These are phyloP conservation scores for Fonsecaea pugnacius DNA, from an alignment of 2,329 filamentous ascomycete genomes.

Conservation along the genomic window DNA sequence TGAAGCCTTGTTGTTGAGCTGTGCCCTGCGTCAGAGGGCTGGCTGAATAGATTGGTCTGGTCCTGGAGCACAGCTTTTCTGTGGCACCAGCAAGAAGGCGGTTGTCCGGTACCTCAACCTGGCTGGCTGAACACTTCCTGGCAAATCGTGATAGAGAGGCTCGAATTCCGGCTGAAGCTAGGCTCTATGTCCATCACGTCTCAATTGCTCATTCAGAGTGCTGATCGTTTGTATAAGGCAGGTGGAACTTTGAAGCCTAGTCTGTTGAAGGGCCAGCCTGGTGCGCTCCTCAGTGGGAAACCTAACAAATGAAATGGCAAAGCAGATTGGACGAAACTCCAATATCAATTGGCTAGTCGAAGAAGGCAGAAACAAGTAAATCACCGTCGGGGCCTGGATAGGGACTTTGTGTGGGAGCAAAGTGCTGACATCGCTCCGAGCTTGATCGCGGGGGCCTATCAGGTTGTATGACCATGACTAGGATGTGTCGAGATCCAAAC, in stretches of 20 bases:
- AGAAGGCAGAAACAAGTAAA: too few species aligned
- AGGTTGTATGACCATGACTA: too few species aligned
- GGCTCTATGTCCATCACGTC: not conserved
- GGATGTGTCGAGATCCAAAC: too few species aligned
- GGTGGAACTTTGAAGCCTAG: not conserved
- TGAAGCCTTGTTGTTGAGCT: not conserved
- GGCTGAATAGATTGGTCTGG: not conserved
- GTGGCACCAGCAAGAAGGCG: not conserved
- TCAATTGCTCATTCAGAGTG: not conserved
- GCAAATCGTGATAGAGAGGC: not conserved
- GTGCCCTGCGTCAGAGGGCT: not conserved
- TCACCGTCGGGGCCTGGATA: too few species aligned
- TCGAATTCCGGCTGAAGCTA: not conserved
- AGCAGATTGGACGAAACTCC: too few species aligned
- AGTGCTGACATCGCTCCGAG: too few species aligned
- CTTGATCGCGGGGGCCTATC: too few species aligned
- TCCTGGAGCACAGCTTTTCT: not conserved
- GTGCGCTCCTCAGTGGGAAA: not conserved
- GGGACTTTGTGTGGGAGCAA: too few species aligned
- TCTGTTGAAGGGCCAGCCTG: not conserved
- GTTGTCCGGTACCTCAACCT: not conserved
- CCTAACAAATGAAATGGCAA: not conserved
- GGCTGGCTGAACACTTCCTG: not conserved
- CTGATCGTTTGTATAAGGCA: not conserved
- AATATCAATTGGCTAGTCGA: too few species aligned